These are phyloP conservation scores for Colletotrichum endophyticum DNA, from an alignment of 2,329 filamentous ascomycete species.

Conservation along the genomic window DNA sequence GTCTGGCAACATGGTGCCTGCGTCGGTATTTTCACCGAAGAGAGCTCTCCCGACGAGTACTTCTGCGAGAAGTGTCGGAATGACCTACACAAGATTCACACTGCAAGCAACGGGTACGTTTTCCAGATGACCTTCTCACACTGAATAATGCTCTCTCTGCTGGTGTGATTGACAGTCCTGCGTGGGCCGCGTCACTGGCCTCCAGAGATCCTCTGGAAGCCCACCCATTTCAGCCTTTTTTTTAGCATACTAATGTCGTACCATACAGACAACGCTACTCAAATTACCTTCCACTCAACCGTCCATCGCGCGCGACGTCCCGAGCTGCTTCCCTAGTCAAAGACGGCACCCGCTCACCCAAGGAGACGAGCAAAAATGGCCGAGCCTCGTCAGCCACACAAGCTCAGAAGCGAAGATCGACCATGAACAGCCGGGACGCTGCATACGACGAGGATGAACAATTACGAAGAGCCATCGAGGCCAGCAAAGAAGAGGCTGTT, in stretches of 20 bases:
- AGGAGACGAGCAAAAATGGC: constrained; percentile 60
- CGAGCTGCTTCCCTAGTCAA: constrained; percentile 71
- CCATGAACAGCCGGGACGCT: constrained; percentile 95
- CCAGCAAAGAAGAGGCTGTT: constrained; percentile 83
- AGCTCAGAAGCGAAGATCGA: constrained; percentile 84
- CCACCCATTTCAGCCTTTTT: background rate
- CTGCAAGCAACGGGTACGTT: constrained; percentile 82
- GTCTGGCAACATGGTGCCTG: constrained; percentile 99
- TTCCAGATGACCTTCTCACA: background rate
- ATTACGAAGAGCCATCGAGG: constrained; percentile 87
- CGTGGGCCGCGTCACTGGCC: background rate
- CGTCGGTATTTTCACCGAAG: constrained; percentile 95
- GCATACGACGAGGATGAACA: constrained; percentile 96
- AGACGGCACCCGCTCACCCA: constrained; percentile 60
- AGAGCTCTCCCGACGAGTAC: constrained; percentile 93
- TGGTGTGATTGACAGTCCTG: background rate
- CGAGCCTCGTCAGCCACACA: constrained; percentile 56
- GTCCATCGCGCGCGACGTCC: constrained; percentile 60
- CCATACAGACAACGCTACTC: constrained; percentile 66
- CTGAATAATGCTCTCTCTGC: background rate
- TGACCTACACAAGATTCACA: constrained; percentile 85
- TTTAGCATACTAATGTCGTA: background rate
- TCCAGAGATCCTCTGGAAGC: background rate
- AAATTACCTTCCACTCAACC: constrained; percentile 66
- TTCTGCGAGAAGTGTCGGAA: constrained; percentile 96